Evolutionary conservation across 2,329 filamentous ascomycete species (phyloP).

Genomic region (Fusarium protoensiforme): DNA sequence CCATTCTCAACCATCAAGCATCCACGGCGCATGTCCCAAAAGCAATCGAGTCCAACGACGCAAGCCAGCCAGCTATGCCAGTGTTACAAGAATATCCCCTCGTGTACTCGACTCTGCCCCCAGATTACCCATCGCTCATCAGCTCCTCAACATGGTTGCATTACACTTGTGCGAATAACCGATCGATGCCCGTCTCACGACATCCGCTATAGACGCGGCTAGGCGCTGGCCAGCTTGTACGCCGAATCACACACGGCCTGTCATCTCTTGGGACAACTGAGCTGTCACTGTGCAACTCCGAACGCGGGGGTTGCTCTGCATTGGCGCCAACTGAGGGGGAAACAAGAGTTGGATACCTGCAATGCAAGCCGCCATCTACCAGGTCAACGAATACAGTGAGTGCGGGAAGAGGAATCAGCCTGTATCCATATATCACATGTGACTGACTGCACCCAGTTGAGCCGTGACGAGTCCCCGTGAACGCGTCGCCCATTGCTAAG

Average conservation of each 20-base stretch:
- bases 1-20: not conserved
- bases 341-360: not conserved
- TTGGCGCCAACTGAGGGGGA: slow-evolving; percentile 3
- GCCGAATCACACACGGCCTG: not conserved
- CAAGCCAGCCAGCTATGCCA: not conserved
- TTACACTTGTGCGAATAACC: not conserved
- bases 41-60: not conserved
- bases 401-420: not conserved
- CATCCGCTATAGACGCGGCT: slow-evolving; percentile 8
- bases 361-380: not conserved
- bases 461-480: not conserved
- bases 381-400: not conserved
- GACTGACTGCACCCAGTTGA: slow-evolving; percentile 3
- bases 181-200: not conserved
- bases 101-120: not conserved
- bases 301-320: not conserved
- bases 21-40: not conserved
- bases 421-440: slow-evolving; percentile 1
- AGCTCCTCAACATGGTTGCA: not conserved
- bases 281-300: not conserved
- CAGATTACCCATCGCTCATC: not conserved
- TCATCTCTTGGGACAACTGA: not conserved
- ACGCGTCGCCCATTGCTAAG: not conserved
- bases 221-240: not conserved
- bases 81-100: not conserved